Evolutionary conservation across 2,329 filamentous ascomycete genomes (phyloP).

Genomic region (Trichocomaceae sp.): DNA sequence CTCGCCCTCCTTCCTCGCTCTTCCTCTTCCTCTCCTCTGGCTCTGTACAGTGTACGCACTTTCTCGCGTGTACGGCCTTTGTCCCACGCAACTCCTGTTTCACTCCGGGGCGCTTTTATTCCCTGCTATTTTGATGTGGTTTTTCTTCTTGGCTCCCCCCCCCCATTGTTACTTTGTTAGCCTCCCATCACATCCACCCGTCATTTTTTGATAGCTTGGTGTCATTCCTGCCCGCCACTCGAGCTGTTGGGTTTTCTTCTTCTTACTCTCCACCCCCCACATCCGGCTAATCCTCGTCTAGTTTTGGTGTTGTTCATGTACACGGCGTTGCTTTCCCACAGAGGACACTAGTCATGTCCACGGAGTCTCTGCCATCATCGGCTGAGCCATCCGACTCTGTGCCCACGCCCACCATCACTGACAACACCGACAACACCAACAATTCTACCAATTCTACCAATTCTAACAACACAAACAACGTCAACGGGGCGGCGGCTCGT

Average conservation of each 20-base stretch:
- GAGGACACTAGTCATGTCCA: constrained; percentile 25
- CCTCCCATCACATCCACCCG: not conserved
- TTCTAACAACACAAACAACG: constrained; percentile 2
- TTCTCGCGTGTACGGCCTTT: not conserved
- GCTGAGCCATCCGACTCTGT: constrained; percentile 23
- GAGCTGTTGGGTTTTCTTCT: not conserved
- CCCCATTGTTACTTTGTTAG: too few species aligned
- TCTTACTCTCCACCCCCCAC: not conserved
- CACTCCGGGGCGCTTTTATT: constrained; percentile 6
- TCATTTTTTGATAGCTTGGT: constrained; percentile 13
- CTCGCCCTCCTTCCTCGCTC: not conserved
- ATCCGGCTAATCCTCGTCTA: constrained; percentile 7
- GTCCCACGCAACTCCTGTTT: constrained; percentile 5
- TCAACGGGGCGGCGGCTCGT: constrained; percentile 28
- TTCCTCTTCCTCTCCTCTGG: not conserved
- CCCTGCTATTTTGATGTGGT: constrained; percentile 4
- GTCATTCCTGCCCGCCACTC: constrained; percentile 14
- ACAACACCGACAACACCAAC: constrained; percentile 6
- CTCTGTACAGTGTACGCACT: not conserved
- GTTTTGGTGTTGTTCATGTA: constrained; percentile 19
- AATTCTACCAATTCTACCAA: not conserved
- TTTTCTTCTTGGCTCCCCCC: not conserved
- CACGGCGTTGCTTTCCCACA: constrained; percentile 11
- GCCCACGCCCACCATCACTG: constrained; percentile 5
- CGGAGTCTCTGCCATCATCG: constrained; percentile 23